phyloP scores from a whole-genome alignment of 768 basidiomycete species.

The Lactarius evosmus region DNA sequence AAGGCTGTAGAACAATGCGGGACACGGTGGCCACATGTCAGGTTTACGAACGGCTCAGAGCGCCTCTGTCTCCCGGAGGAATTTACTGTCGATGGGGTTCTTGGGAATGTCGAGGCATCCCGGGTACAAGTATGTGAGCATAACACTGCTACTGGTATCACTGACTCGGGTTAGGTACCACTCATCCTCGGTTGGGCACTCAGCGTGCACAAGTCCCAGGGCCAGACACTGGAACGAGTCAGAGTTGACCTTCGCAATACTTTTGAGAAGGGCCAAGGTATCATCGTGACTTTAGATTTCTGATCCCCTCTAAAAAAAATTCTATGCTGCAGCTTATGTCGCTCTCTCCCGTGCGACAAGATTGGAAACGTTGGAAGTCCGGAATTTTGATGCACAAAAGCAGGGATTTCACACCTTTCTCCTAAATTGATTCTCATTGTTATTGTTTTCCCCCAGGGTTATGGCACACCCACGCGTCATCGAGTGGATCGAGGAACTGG shows the following conservation, averaged over 20 bases:
- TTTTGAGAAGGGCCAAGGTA: constrained; percentile 82
- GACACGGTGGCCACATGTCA: constrained; percentile 55
- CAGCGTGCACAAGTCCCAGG: constrained; percentile 87
- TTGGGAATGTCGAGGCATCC: constrained; percentile 55
- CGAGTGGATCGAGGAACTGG: constrained; percentile 40
- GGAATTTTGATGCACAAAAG: constrained; percentile 60
- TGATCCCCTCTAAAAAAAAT: background rate
- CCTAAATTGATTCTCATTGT: constrained; percentile 4
- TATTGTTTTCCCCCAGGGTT: constrained; percentile 50
- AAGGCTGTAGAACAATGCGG: constrained; percentile 5
- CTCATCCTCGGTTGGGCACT: constrained; percentile 80
- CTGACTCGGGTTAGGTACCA: constrained; percentile 40
- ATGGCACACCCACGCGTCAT: constrained; percentile 62
- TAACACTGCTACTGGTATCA: constrained; percentile 5
- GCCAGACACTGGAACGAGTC: constrained; percentile 82
- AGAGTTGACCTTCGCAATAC: constrained; percentile 71
- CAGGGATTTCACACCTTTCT: constrained; percentile 33
- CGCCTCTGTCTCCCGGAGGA: constrained; percentile 51
- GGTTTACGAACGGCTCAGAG: constrained; percentile 49
- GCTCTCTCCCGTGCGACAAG: constrained; percentile 70
- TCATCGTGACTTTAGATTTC: constrained; percentile 13
- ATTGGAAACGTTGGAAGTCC: constrained; percentile 60
- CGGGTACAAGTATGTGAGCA: constrained; percentile 51
- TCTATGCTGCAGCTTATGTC: constrained; percentile 51
- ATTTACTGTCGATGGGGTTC: constrained; percentile 61